phyloP scores from a whole-genome alignment of 768 basidiomycete genomes.

The Tylopilus subfusipes region DNA sequence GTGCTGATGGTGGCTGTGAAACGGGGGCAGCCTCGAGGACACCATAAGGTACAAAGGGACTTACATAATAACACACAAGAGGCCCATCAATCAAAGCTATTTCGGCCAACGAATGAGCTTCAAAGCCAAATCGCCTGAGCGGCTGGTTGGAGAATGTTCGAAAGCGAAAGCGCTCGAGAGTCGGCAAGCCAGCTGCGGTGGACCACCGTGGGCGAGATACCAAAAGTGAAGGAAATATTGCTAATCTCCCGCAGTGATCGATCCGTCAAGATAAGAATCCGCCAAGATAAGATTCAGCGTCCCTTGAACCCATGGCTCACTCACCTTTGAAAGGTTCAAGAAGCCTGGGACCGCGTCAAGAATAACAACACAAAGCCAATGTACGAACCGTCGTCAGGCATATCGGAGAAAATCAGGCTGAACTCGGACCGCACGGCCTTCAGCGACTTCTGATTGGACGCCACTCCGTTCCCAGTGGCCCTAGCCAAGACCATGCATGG shows the following conservation, averaged over 20 bases:
- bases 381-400: not conserved
- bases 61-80: conserved; percentile 7
- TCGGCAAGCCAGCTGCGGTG: not conserved
- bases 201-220: no score
- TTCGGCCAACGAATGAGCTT: not conserved
- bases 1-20: conserved; percentile 21
- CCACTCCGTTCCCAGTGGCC: not conserved
- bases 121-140: not conserved
- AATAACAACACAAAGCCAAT: not conserved
- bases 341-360: no score
- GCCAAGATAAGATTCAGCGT: not conserved
- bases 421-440: not conserved
- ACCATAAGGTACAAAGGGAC: conserved; percentile 8
- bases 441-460: conserved; percentile 11
- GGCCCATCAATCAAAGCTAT: not conserved
- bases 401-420: conserved; percentile 1
- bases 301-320: not conserved
- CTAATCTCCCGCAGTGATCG: not conserved
- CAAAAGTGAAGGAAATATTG: not conserved
- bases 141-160: not conserved
- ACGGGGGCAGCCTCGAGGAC: conserved; percentile 18
- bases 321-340: not conserved
- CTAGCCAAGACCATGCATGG: not conserved
- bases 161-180: not conserved
- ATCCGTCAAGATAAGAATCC: not conserved